Base-by-base conservation (phyloP, 768 basidiomycete species). In the Rhodotorula kratochvilovae region DNA sequence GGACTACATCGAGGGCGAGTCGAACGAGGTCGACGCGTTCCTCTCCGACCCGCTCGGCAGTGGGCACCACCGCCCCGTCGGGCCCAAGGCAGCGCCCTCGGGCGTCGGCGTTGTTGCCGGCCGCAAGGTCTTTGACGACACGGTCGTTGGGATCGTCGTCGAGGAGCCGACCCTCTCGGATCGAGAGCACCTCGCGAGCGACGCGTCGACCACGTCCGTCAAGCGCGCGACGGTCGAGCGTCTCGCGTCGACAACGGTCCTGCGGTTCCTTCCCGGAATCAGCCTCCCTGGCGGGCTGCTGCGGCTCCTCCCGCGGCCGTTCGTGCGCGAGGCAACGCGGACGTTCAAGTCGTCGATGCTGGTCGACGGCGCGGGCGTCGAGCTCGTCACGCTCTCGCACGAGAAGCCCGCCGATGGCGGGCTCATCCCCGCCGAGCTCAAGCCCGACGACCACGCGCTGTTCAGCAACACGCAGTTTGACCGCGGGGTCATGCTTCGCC, bases 1-100 rank as follows among this genome's bases (percentile, higher is more conserved):
- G 68, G 85, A 88, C 73, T 87, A 87, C 68, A 88, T 96, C 48
- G 91, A 91, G 77, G 84, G 83, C 58, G 93, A 95, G 78, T 88
- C 91, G 5, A 84, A 87, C 69, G 86, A 86, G 27, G 87, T 94
- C 63, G 91, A 94, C 76, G 83, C 85, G 21, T 80, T 90, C 50
- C 86, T 93, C 15, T 80, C 81, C 31, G 81, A 82, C 68, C 83
- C 82, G 19, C 74, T 81, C 35, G 45, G 51, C 23, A 35, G 33
- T 6, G 51, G 51, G 12, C 57, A 59, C 46, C 43, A 63, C 19
- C 31, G 31, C 13, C 23, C 42, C 13, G 61, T 63, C 61, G 46
- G 43, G 3, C 21, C 53, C 17, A 71, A 66, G 36, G 36, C 50
- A 10, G 60, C 70, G 1, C 61, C 61, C 1, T 71, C 70, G 15